These are phyloP conservation scores for Ceratocystis ficicola DNA, from an alignment of 2,329 filamentous ascomycete species.

Conservation along the genomic window DNA sequence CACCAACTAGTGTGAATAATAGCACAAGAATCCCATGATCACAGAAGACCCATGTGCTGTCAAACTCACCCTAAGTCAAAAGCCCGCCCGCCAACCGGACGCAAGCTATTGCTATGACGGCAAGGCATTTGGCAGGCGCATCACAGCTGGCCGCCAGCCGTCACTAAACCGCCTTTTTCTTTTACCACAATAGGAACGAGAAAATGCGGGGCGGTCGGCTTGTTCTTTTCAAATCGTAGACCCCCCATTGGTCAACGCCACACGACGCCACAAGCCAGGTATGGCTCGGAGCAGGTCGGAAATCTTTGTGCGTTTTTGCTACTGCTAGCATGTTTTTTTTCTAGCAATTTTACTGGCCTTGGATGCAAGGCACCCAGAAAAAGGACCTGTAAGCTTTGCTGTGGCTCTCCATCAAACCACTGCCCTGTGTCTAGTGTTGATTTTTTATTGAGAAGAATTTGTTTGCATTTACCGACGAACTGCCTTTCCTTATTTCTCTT, in stretches of 20 bases:
- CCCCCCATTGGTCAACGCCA: constrained; percentile 29
- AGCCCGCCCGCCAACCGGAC: neutral
- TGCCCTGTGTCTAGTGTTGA: constrained; percentile 20
- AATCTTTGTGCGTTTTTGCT: constrained; percentile 24
- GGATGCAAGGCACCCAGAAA: constrained; percentile 34
- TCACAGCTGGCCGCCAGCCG: neutral
- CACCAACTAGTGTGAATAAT: too few relatives aligned
- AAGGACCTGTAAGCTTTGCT: constrained; percentile 36
- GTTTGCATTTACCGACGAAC: constrained; percentile 8
- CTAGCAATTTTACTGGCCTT: constrained; percentile 26
- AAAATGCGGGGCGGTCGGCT: constrained; percentile 25
- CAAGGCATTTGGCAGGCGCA: too few relatives aligned
- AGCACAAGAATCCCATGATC: too few relatives aligned
- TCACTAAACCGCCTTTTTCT: neutral
- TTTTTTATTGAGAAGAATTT: constrained; percentile 24
- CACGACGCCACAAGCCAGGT: constrained; percentile 23
- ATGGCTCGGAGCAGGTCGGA: constrained; percentile 34
- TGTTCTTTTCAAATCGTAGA: constrained; percentile 22
- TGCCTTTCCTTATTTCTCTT: constrained; percentile 12
- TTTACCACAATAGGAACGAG: neutral
- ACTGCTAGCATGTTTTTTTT: constrained; percentile 17
- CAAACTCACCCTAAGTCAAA: neutral
- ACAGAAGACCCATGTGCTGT: neutral
- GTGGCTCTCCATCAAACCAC: constrained; percentile 41
- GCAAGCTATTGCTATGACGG: neutral